Conservation (phyloP, 2,329 filamentous ascomycete genomes). For the Xylariaceae sp. region DNA sequence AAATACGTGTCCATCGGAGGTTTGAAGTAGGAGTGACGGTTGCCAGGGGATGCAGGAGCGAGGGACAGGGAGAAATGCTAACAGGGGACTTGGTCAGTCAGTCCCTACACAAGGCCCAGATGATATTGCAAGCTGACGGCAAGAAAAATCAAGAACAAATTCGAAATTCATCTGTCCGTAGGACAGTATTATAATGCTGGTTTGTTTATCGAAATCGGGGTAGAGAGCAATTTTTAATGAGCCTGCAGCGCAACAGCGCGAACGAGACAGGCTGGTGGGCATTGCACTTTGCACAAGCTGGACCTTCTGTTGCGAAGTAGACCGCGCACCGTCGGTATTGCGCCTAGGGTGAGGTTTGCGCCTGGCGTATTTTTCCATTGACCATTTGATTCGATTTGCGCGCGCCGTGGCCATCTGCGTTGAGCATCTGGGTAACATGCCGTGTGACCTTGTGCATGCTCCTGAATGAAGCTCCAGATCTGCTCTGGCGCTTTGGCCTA, state of each 20-base stretch:
- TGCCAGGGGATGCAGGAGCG: too few species aligned
- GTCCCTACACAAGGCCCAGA: slow-evolving; percentile 7
- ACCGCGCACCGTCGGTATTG: not conserved
- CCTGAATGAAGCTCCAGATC: too few species aligned
- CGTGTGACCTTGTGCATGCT: too few species aligned
- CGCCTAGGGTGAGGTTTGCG: slow-evolving; percentile 8
- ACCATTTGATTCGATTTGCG: too few species aligned
- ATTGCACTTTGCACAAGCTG: slow-evolving; percentile 10
- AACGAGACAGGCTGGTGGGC: slow-evolving; percentile 18
- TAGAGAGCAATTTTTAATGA: slow-evolving; percentile 8
- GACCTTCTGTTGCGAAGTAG: slow-evolving; percentile 15
- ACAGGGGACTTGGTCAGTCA: not conserved
- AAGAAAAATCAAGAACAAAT: not conserved
- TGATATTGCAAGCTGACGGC: not conserved
- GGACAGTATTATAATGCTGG: too few species aligned
- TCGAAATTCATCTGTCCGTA: not conserved
- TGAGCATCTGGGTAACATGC: too few species aligned
- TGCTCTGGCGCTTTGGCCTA: too few species aligned
- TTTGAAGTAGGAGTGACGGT: too few species aligned
- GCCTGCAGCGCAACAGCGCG: slow-evolving; percentile 20
- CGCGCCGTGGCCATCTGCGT: too few species aligned
- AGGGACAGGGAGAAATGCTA: slow-evolving; percentile 12
- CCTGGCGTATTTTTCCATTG: not conserved
- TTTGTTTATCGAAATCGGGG: not conserved
- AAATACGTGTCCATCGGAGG: too few species aligned